These are phyloP conservation scores for Penicillium fimorum DNA, from an alignment of 495 filamentous ascomycete genomes.

Conservation along the genomic window DNA sequence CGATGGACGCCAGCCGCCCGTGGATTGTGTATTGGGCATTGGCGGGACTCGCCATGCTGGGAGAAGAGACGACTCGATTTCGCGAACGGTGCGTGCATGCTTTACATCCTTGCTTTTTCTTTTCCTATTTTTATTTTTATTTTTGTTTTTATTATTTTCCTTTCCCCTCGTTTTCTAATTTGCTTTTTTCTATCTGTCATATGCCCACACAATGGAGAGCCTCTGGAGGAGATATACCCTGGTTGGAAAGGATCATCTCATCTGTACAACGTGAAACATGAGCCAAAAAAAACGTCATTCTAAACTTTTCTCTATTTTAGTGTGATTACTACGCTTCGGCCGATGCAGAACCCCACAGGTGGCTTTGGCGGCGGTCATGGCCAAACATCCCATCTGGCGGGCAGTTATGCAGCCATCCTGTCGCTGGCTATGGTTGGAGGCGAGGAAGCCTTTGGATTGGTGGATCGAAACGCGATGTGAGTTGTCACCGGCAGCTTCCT, in stretches of 20 bases:
- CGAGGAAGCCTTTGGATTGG: slow-evolving; percentile 64
- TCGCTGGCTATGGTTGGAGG: slow-evolving; percentile 74
- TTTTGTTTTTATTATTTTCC: slow-evolving; percentile 5
- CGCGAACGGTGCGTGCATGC: slow-evolving; percentile 53
- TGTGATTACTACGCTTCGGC: slow-evolving; percentile 65
- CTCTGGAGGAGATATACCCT: neutral
- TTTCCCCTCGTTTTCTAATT: neutral
- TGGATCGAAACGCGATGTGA: slow-evolving; percentile 77
- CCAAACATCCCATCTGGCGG: slow-evolving; percentile 81
- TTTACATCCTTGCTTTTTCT: slow-evolving; percentile 12
- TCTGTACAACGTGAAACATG: slow-evolving; percentile 1
- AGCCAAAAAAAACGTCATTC: slow-evolving; percentile 8
- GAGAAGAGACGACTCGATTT: slow-evolving; percentile 70
- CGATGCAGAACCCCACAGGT: slow-evolving; percentile 78
- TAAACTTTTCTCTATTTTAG: slow-evolving; percentile 30
- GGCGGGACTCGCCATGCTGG: slow-evolving; percentile 66
- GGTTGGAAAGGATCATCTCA: slow-evolving; percentile 1
- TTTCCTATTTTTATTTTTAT: slow-evolving; percentile 6
- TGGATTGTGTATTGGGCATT: slow-evolving; percentile 95
- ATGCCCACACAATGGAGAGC: slow-evolving; percentile 7
- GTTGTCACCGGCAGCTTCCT: slow-evolving; percentile 23
- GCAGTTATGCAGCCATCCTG: slow-evolving; percentile 82
- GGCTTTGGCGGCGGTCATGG: slow-evolving; percentile 95
- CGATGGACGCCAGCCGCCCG: slow-evolving; percentile 77
- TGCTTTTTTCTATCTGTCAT: neutral